Evolutionary conservation across 208 protist species (phyloP).

Genomic region (Wallacemonas sp.): DNA sequence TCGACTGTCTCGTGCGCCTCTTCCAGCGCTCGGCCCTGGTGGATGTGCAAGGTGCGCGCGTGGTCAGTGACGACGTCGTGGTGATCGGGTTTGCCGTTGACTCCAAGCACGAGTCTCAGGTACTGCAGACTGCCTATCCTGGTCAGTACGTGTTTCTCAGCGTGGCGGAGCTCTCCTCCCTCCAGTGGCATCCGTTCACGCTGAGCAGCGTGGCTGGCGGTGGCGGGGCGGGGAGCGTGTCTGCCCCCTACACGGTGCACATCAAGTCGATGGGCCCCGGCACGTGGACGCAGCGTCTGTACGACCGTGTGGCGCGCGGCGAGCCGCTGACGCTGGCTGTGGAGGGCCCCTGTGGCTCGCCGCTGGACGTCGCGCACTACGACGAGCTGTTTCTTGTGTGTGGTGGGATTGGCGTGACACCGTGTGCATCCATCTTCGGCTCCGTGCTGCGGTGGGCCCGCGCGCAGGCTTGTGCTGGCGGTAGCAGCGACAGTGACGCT

Average conservation of each 20-base stretch:
- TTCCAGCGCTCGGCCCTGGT: conserved; percentile 26
- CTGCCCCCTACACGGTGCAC: conserved; percentile 23
- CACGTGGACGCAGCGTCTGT: conserved; percentile 40
- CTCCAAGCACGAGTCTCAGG: no score
- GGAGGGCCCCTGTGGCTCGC: conserved; percentile 39
- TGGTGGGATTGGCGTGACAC: conserved; percentile 40
- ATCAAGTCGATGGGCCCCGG: conserved; percentile 45
- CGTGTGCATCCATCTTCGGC: conserved; percentile 36
- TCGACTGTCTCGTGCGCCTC: conserved; percentile 42
- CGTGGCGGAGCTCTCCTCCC: conserved; percentile 41
- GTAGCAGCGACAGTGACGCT: no score
- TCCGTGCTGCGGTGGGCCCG: conserved; percentile 15
- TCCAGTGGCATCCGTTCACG: conserved; percentile 74
- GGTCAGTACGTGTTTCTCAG: conserved; percentile 56
- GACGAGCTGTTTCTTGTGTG: conserved; percentile 27
- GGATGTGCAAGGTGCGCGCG: conserved; percentile 9
- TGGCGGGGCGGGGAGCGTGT: neutral
- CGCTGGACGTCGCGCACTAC: conserved; percentile 29
- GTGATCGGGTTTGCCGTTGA: conserved; percentile 20
- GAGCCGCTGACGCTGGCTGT: conserved; percentile 23
- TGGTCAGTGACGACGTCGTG: conserved; percentile 15
- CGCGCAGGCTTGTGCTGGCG: no score
- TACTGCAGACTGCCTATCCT: no score
- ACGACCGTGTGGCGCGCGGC: conserved; percentile 18
- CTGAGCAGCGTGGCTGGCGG: conserved; percentile 13